phyloP scores from a whole-genome alignment of 1,139 yeast genomes.

The Scheffersomyces illinoinensis region DNA sequence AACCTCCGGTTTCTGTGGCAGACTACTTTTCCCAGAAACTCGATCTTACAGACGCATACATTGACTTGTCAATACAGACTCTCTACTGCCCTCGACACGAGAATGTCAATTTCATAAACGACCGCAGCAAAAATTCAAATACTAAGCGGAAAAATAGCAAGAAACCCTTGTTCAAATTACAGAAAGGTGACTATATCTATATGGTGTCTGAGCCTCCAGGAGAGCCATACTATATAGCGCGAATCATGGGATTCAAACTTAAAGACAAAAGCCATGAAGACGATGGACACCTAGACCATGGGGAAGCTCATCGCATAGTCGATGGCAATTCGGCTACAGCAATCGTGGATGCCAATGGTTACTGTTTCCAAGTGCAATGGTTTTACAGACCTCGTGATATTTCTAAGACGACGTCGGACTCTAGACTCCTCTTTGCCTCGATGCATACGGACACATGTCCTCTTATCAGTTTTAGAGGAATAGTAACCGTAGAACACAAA shows the following conservation, averaged over 20 bases:
- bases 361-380: constrained; percentile 80
- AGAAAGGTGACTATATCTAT: constrained; percentile 70
- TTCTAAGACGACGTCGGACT: constrained; percentile 63
- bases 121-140: constrained; percentile 5
- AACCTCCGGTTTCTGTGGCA: constrained; percentile 27
- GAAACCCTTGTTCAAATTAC: constrained; percentile 24
- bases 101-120: constrained; percentile 6
- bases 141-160: constrained; percentile 18
- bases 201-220: constrained; percentile 94
- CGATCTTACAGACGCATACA: constrained; percentile 35
- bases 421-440: constrained; percentile 78
- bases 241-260: constrained; percentile 72
- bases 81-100: constrained; percentile 37
- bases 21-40: constrained; percentile 42
- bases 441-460: constrained; percentile 90
- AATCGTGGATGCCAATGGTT: constrained; percentile 47
- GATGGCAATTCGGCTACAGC: background rate
- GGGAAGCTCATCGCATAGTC: background rate
- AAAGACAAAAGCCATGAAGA: constrained; percentile 19
- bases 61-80: constrained; percentile 32
- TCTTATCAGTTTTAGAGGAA: constrained; percentile 71
- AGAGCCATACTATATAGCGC: constrained; percentile 89
- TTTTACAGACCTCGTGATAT: constrained; percentile 88
- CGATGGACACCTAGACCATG: background rate
- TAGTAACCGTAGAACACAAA: constrained; percentile 66